Base-by-base conservation (phyloP, 1,284 basidiomycete species). In the Irpex sp. region DNA sequence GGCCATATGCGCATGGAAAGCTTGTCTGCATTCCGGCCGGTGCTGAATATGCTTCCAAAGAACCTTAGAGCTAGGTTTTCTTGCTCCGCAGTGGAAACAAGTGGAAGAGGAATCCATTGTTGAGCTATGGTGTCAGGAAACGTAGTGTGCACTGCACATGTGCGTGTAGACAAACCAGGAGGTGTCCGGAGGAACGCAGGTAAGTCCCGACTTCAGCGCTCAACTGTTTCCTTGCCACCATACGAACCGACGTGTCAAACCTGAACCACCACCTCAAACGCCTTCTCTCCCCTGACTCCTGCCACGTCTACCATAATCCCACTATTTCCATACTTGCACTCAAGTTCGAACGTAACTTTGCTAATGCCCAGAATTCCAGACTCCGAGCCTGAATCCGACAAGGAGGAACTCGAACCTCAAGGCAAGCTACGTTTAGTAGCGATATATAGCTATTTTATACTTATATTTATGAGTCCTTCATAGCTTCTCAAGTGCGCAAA, bases 51-150 rank as follows among this genome's bases (percentile, higher is more conserved):
- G 39, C 39, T 46, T 46, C 11, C 39, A 11, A n/a, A 46, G 39
- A 46, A 9, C 39, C 43, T 1, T 66, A 62, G 1, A 66, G 65
- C 31, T 67, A 65, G 11, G 66, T 55, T 6, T 33, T 19, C 0
- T 55, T 63, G 21, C 50, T 33, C 33, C 15, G 11, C 17, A n/a
- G 43, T 31, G 33, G 6, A 46, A 39, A 36, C 46, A 15, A 26
- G 26, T 26, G 46, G 15, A 31, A 26, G 19, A 26, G 43, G 57
- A 26, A 46, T 9, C 17, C 13, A 17, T 57, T 26, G 26, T 26
- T 26, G 26, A n/a, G 9, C 11, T 11, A n/a, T 9, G n/a, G 9
- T 9, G 39, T 46, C 4, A 15, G 11, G 13, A 31, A 13, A 31
- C 21, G 36, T 11, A 17, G 39, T n/a, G 50, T 51, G 50, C 50